Percentiles rank a stretch among this genome's conserved stretches.
phyloP scores from a whole-genome alignment of 2,329 filamentous ascomycete species.

The Fusarium drepaniforme region DNA sequence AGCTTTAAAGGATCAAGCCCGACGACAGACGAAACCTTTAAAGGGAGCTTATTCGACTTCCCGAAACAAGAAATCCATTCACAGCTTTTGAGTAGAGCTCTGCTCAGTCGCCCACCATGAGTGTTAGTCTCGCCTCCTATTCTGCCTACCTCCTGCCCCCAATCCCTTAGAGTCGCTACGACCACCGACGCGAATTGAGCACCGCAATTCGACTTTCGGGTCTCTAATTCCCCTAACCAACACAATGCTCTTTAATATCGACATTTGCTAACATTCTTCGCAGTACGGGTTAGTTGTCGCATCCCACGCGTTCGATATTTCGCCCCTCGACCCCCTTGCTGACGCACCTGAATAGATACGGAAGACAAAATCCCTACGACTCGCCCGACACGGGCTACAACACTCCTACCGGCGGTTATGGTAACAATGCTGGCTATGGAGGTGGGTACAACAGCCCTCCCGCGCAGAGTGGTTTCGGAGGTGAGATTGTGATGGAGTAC shows the following conservation, averaged over 20 bases:
- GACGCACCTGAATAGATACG: conserved; percentile 61
- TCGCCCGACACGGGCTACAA: conserved; percentile 57
- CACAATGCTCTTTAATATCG: conserved; percentile 2
- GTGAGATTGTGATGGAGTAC: conserved; percentile 33
- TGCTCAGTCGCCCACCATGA: conserved; percentile 45
- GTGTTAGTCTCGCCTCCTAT: conserved; percentile 45
- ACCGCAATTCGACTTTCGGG: neutral
- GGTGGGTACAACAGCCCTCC: conserved; percentile 39
- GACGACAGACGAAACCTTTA: neutral
- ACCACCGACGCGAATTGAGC: conserved; percentile 9
- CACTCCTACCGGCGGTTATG: conserved; percentile 49
- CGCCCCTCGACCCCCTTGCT: conserved; percentile 39
- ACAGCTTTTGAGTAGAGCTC: conserved; percentile 14
- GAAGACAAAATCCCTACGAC: conserved; percentile 70
- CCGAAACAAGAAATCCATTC: conserved; percentile 6
- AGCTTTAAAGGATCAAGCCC: conserved; percentile 17
- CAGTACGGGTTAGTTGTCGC: conserved; percentile 67
- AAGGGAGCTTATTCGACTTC: neutral
- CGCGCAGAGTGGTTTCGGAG: conserved; percentile 34
- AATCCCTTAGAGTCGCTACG: conserved; percentile 6
- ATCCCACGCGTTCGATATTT: conserved; percentile 15
- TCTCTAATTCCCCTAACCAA: neutral
- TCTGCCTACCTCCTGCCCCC: conserved; percentile 21
- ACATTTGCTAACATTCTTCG: conserved; percentile 46
- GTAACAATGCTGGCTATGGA: conserved; percentile 45